Percentiles rank a stretch among this genome's conserved stretches.
These are phyloP conservation scores for Aspergillus quadrilineatus DNA, from an alignment of 2,329 filamentous ascomycete species.

Conservation along the genomic window DNA sequence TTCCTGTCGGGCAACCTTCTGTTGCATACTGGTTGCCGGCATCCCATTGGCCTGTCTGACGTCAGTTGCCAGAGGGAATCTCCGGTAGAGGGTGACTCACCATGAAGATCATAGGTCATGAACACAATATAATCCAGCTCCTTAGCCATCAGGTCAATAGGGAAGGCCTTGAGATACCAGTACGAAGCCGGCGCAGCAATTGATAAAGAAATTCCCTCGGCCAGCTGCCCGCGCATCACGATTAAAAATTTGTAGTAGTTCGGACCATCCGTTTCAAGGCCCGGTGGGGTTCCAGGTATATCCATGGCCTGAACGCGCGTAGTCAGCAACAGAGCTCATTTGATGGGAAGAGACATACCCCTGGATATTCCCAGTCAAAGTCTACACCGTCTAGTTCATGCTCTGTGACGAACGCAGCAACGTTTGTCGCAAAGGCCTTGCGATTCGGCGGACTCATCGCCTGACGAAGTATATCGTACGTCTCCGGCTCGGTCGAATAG, in stretches of 20 bases:
- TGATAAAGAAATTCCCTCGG: slow-evolving; percentile 23
- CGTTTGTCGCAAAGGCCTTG: slow-evolving; percentile 25
- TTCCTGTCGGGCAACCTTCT: slow-evolving; percentile 26
- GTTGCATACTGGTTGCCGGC: slow-evolving; percentile 23
- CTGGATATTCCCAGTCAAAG: slow-evolving; percentile 16
- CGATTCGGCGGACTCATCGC: slow-evolving; percentile 23
- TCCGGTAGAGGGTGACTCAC: no score
- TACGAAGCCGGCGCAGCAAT: slow-evolving; percentile 32
- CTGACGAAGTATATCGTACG: slow-evolving; percentile 31
- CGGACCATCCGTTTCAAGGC: slow-evolving; percentile 26
- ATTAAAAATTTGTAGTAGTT: slow-evolving; percentile 35
- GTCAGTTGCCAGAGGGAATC: no score
- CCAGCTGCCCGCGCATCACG: slow-evolving; percentile 14
- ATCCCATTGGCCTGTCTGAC: slow-evolving; percentile 21
- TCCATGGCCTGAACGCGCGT: slow-evolving; percentile 25
- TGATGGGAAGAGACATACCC: no score
- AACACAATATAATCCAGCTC: slow-evolving; percentile 37
- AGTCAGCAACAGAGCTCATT: no score
- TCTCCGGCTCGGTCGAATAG: no score
- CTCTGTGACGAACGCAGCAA: slow-evolving; percentile 24
- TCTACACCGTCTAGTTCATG: slow-evolving; percentile 16
- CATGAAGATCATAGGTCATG: slow-evolving; percentile 43
- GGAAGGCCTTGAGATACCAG: slow-evolving; percentile 35
- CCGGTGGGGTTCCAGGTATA: slow-evolving; percentile 38
- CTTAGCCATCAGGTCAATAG: slow-evolving; percentile 27